A percentile compares a stretch with the other conserved stretches of the same genome.
phyloP scores from a whole-genome alignment of 108 stramenopile genomes.

The Cyclotella kingstonii region DNA sequence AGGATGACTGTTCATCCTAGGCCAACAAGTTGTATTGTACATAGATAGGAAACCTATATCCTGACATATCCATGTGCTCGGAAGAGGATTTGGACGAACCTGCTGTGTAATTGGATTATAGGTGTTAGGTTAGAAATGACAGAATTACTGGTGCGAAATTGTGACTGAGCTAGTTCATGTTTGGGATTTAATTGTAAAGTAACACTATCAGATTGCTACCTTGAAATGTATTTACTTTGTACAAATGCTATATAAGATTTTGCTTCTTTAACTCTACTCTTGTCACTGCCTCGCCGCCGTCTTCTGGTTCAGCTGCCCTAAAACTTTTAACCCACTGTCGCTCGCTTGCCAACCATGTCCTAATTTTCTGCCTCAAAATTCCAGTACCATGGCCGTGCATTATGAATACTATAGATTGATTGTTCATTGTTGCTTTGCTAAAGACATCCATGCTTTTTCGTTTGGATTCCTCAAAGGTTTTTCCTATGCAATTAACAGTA shows the following conservation, averaged over 20 bases:
- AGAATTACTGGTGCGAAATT: no score
- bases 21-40: background rate
- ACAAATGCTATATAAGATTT: conserved; percentile 22
- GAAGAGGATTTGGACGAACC: no score
- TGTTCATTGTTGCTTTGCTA: conserved; percentile 46
- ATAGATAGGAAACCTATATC: no score
- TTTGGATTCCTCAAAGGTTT: conserved; percentile 77
- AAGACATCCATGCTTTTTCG: conserved; percentile 55
- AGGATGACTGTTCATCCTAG: no score
- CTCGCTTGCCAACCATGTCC: conserved; percentile 63
- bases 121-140: no score
- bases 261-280: conserved; percentile 56
- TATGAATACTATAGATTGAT: conserved; percentile 55
- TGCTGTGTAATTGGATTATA: no score
- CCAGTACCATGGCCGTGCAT: conserved; percentile 87
- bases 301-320: conserved; percentile 62
- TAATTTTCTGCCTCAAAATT: conserved; percentile 67
- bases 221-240: no score
- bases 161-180: no score
- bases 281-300: conserved; percentile 89
- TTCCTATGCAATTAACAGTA: conserved; percentile 86
- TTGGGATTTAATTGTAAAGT: background rate
- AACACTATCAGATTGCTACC: background rate
- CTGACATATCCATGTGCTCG: no score
- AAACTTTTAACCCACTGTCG: conserved; percentile 57